Conservation (phyloP, 352 stramenopile genomes). For the Globisporangium carolinianum region DNA sequence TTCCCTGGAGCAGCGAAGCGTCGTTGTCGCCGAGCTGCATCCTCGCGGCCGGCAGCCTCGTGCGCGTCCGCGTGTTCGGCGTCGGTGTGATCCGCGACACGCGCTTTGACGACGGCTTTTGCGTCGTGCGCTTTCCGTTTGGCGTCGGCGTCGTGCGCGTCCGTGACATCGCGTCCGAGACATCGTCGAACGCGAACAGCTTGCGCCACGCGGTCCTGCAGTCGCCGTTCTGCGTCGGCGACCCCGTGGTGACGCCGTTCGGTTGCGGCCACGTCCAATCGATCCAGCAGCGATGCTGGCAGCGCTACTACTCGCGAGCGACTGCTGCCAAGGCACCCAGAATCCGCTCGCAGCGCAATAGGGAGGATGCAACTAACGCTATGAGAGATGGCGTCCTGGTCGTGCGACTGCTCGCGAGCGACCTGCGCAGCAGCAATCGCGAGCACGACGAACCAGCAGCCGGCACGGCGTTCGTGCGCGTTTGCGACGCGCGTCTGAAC, state of each 20-base stretch:
- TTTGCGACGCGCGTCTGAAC: constrained; percentile 8
- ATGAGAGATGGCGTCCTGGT: constrained; percentile 5
- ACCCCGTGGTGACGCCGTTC: constrained; percentile 69
- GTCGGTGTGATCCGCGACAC: constrained; percentile 61
- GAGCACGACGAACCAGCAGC: constrained; percentile 1
- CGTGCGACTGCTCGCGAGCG: constrained; percentile 8
- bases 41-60: constrained; percentile 34
- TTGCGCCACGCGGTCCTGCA: constrained; percentile 19
- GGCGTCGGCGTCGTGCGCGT: constrained; percentile 54
- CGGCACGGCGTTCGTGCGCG: constrained; percentile 13
- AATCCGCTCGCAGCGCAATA: too few relatives aligned
- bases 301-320: background rate
- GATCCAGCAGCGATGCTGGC: constrained; percentile 11
- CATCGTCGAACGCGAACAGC: constrained; percentile 23
- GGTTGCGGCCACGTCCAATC: constrained; percentile 41
- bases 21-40: constrained; percentile 48
- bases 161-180: constrained; percentile 33
- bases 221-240: constrained; percentile 28
- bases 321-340: too few relatives aligned
- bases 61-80: constrained; percentile 42
- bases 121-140: constrained; percentile 57
- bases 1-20: constrained; percentile 57
- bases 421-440: background rate
- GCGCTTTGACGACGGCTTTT: constrained; percentile 48
- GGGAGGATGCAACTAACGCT: background rate